Conservation (phyloP, 768 basidiomycete species). For the Russula emetica region DNA sequence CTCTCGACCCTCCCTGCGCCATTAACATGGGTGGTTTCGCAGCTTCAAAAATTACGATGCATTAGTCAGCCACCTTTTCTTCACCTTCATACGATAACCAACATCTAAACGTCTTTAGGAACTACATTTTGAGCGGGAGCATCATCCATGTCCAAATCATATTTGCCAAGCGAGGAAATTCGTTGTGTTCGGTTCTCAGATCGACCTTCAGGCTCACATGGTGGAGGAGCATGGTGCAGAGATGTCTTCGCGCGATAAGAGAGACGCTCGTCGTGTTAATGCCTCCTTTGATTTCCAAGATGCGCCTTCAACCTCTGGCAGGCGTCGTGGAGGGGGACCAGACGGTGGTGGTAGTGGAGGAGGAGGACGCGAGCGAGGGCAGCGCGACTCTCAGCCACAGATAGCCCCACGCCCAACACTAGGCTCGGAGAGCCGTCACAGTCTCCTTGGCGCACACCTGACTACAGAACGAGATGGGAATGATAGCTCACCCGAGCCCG, state of each 20-base stretch:
- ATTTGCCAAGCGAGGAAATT: constrained; percentile 85
- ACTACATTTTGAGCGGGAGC: constrained; percentile 66
- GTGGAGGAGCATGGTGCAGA: constrained; percentile 77
- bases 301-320: constrained; percentile 36
- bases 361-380: constrained; percentile 51
- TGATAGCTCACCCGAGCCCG: constrained; percentile 22
- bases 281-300: constrained; percentile 67
- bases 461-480: constrained; percentile 39
- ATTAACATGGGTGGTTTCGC: constrained; percentile 2
- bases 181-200: constrained; percentile 81
- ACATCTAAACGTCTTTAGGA: constrained; percentile 44
- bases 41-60: constrained; percentile 80
- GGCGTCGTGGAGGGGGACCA: constrained; percentile 37
- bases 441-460: constrained; percentile 58
- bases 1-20: constrained; percentile 1
- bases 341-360: constrained; percentile 41
- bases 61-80: constrained; percentile 44
- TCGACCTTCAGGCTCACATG: constrained; percentile 91
- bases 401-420: constrained; percentile 33
- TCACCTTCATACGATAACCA: background rate
- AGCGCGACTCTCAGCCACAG: constrained; percentile 35
- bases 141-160: constrained; percentile 72
- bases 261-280: constrained; percentile 62
- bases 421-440: constrained; percentile 46
- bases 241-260: constrained; percentile 66